Evolutionary conservation across 495 filamentous ascomycete genomes (phyloP), one percentile per base, ranked within the genome.

Genomic region (Chlorociboria aeruginascens): DNA sequence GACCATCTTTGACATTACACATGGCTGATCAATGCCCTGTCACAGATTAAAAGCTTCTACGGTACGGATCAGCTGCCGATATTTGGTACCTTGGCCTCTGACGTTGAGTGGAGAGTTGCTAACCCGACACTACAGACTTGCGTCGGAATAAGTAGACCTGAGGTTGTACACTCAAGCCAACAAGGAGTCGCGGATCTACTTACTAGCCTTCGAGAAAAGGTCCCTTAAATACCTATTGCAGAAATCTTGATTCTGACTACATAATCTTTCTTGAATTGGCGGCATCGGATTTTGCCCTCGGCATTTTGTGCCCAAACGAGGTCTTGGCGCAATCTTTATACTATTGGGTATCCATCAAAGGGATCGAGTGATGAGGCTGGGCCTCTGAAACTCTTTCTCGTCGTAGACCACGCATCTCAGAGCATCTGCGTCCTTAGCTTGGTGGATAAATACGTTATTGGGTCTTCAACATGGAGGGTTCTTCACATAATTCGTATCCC

Each of bases 401-500:
- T 50, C 34, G 40, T 31, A 34, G 29, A n/a, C 25, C 33, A n/a
- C 36, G 9, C 40, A 44, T 49, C 43, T 42, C 29, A 42, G 30
- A 45, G 25, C 32, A 31, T 45, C 31, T 33, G 32, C 32, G 14
- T 28, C 37, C n/a, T 45, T 41, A 40, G 29, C 45, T 31, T 32
- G 49, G 32, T 56, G 53, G 48, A 52, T 52, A 50, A 56, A 56
- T 36, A 8, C 35, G 38, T 29, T 33, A 25, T 40, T 35, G 1
- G 40, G 30, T 12, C 36, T 58, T 53, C 56, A 69, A 54, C 57
- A 78, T 78, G 74, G 69, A 71, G 54, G 66, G 71, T 46, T 61
- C 68, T 62, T 67, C 71, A 46, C 70, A 74, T 56, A 69, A 71
- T 56, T 64, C 63, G 12, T 72, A 68, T 51, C 65, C 71, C 55